These are phyloP conservation scores for Elsinoe arachidis DNA, from an alignment of 2,329 filamentous ascomycete species.

Conservation along the genomic window DNA sequence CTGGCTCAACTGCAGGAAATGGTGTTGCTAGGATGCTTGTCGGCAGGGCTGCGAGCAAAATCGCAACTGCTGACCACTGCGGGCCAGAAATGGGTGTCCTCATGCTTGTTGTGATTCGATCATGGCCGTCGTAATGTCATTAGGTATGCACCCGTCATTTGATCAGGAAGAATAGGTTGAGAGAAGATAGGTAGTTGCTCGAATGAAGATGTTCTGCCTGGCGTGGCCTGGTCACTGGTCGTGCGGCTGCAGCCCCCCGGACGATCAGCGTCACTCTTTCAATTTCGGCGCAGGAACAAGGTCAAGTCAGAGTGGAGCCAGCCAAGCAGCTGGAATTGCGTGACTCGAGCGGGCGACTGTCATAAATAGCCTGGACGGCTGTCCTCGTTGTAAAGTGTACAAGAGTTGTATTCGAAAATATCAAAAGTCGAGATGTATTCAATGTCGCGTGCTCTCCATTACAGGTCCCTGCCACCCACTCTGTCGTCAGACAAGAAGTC, in stretches of 20 bases:
- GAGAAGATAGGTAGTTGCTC: not conserved
- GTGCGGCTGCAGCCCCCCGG: not conserved
- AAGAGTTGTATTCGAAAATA: too few species aligned
- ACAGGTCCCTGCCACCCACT: not conserved
- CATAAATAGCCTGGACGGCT: too few species aligned
- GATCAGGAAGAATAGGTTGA: not conserved
- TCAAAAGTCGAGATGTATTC: too few species aligned
- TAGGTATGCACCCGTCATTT: not conserved
- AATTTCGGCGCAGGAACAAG: conserved; percentile 11
- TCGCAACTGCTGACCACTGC: not conserved
- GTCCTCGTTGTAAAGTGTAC: too few species aligned
- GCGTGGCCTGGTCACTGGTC: not conserved
- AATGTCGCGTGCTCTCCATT: not conserved
- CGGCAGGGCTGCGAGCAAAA: not conserved
- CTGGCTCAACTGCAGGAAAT: not conserved
- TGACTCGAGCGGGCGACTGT: too few species aligned
- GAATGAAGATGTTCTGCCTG: not conserved
- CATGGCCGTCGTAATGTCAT: not conserved
- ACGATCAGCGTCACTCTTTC: not conserved
- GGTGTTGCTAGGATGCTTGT: conserved; percentile 4
- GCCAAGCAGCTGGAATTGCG: too few species aligned
- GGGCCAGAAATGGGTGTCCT: not conserved
- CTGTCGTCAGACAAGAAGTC: not conserved
- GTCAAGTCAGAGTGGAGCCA: not conserved
- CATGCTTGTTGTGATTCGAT: not conserved